These are phyloP conservation scores for Paratinospora sagittata DNA, from an alignment of 164 flowering plant species.

Conservation along the genomic window DNA sequence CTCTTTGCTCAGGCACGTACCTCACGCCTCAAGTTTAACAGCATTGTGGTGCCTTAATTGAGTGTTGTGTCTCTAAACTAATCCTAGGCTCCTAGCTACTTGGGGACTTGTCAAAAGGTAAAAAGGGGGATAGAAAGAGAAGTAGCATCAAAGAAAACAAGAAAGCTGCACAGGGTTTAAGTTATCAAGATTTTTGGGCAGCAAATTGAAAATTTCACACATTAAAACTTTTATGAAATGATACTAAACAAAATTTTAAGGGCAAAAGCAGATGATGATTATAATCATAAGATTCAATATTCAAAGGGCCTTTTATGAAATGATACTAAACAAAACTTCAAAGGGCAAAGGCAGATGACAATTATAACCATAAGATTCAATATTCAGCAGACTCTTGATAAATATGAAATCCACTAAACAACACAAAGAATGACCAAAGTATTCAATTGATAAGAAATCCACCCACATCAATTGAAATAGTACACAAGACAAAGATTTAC, in stretches of 20 bases:
- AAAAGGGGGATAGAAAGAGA: background rate
- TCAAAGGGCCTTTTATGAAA: background rate
- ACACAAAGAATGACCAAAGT: background rate
- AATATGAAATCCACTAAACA: background rate
- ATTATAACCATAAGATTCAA: background rate
- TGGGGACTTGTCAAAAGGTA: background rate
- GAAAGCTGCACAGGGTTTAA: background rate
- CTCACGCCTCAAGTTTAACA: background rate
- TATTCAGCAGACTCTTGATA: background rate
- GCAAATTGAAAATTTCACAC: background rate
- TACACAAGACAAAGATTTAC: background rate
- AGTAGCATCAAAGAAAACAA: background rate
- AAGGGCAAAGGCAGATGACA: background rate
- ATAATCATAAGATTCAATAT: background rate
- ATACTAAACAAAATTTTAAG: background rate
- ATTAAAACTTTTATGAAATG: background rate
- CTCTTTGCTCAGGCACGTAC: background rate
- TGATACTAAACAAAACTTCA: background rate
- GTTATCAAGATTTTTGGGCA: background rate
- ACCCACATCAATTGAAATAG: background rate
- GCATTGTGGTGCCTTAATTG: background rate
- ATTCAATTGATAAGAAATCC: background rate
- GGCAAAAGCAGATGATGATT: background rate
- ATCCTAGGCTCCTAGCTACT: background rate
- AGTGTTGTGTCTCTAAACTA: background rate